Base-by-base conservation (phyloP, 805 yeast species). In the Yamadazyma paraphyllophila region DNA sequence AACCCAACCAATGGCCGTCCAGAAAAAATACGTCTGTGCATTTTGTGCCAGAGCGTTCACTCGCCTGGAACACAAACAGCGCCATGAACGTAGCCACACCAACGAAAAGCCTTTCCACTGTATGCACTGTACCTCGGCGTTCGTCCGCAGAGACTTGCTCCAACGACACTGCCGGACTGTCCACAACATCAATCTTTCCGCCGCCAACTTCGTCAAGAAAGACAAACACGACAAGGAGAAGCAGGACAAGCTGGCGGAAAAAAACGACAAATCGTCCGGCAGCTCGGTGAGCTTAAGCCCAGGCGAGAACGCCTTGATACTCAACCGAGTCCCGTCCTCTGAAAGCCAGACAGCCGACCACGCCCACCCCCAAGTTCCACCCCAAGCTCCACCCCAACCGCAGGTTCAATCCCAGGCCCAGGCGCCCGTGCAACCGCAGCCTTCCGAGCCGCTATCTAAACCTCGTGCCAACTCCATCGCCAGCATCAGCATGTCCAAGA, bases 61-160 rank as follows among this genome's bases (percentile, higher is more conserved):
- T n/a, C 68, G 94, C 42, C 78, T 86, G 9, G 94, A 86, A 60
- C 94, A 86, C 62, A 77, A 84, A 54, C 79, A 83, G 35, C 76
- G 94, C 40, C 94, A 86, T 56, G 92, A 86, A 61, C 66, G 91
- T 24, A 82, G 89, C 1, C 94, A 86, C 59, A 85, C 90, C 11
- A 85, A 85, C 56, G 88, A 83, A 56, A 81, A 88, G 51, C 95
- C 95, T 0, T 87, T 84, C 65, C 81, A 80, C 47, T 87, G 96
- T 56, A 69, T 77, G 30, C 74, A 80, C 42, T 87, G 95, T 59
- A 73, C 81, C 8, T 77, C 84, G 40, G 78, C 85, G 2, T 87
- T 87, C 67, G 96, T 87, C 1, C 68, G 96, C 48, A 68, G 94
- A 54, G 96, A 87, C 58, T 66, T 87, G 38, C 68, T 88, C 13